Base-by-base conservation (phyloP, 345 rosid species). In the Pistacia atlantica region DNA sequence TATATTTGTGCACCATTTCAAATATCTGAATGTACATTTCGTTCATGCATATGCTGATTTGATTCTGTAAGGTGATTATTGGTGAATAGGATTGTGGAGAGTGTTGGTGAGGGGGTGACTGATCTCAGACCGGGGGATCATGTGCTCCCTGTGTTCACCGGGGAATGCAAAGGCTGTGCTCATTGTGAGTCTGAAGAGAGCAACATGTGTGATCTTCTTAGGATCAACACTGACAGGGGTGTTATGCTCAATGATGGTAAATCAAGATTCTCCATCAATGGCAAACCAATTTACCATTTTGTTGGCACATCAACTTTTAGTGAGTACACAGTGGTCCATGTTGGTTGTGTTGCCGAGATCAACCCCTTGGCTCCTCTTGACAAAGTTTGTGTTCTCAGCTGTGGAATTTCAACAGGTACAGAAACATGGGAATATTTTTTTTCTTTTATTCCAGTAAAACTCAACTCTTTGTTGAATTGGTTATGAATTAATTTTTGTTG, bases 251-350 rank as follows among this genome's bases (percentile, higher is more conserved):
- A 60, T 49, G 89, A 86, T 77, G 83, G 81, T 11, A 76, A 86
- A 16, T 72, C 83, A 4, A 82, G 87, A 48, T 86, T 84, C 65
- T 84, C 86, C 2, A 77, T 86, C 17, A 80, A 72, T 11, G 89
- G 87, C n/a, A 61, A 84, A 2, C 84, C 85, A 17, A 76, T 86
- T 51, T 78, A 82, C 63, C 86, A 84, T 71, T 86, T 84, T 57
- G 81, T 87, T 73, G 87, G 86, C 2, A 82, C 84, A 1, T 84
- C 86, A 8, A 84, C 87, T 5, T 80, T 84, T 9, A 86, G 86
- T 13, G 87, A 86, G 18, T 84, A 82, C 75, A 82, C 83, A 2
- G 82, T 84, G 18, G 54, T 78, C 17, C 86, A 85, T 65, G 82
- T 65, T 78, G 84, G 86, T 8, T 78, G 82, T 66, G 45, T 83